phyloP scores from a whole-genome alignment of 495 filamentous ascomycete species.

The Tuber calosporum region DNA sequence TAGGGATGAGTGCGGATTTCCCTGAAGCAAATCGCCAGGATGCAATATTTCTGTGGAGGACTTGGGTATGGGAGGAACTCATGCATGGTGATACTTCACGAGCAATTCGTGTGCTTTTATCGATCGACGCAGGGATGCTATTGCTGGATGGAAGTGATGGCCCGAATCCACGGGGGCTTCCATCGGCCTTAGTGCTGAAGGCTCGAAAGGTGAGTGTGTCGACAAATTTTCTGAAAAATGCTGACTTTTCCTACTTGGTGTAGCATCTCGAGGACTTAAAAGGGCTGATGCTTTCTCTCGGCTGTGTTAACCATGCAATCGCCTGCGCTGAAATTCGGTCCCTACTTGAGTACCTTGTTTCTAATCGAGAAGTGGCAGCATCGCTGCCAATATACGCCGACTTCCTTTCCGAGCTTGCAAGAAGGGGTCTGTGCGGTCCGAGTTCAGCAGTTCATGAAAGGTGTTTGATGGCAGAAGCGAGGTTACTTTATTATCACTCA shows the following conservation, averaged over 20 bases:
- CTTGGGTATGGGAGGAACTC: constrained; percentile 66
- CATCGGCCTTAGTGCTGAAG: constrained; percentile 47
- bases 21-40: constrained; percentile 44
- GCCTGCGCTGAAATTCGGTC: constrained; percentile 55
- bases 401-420: constrained; percentile 25
- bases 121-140: constrained; percentile 26
- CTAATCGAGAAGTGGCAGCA: constrained; percentile 18
- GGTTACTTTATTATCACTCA: constrained; percentile 63
- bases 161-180: constrained; percentile 19
- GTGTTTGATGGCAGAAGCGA: constrained; percentile 59
- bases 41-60: constrained; percentile 56
- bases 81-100: constrained; percentile 45
- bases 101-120: constrained; percentile 45
- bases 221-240: constrained; percentile 35
- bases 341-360: constrained; percentile 58
- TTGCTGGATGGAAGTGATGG: constrained; percentile 10
- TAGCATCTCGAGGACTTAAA: constrained; percentile 54
- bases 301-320: constrained; percentile 46
- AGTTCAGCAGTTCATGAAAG: constrained; percentile 47
- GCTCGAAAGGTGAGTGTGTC: constrained; percentile 47
- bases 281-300: constrained; percentile 51
- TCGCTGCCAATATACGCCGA: constrained; percentile 28
- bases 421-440: constrained; percentile 25
- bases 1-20: constrained; percentile 51
- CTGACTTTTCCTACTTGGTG: constrained; percentile 24